Base-by-base conservation (phyloP, 2,329 filamentous ascomycete genomes). In the Botrytis fabae region DNA sequence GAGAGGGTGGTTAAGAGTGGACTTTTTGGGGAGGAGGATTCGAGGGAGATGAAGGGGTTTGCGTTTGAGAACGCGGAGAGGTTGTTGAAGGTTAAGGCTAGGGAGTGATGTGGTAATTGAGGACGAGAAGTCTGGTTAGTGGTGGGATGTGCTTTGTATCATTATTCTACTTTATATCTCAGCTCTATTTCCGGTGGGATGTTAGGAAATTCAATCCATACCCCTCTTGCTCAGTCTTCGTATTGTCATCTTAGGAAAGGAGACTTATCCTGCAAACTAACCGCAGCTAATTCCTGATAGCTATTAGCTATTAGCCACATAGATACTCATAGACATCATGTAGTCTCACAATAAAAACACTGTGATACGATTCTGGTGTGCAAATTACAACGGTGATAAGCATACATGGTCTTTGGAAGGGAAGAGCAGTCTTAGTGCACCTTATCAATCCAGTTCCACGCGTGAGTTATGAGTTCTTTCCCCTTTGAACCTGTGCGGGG, bases 31-130 rank as follows among this genome's bases (percentile, higher is more conserved):
- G 79, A 81, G 44, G 83, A 86, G 68, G 20, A 44, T 44, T 84
- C 78, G 0, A 79, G 81, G 40, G 83, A 87, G 71, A 82, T 87
- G 76, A 84, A 86, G 63, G 81, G 79, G 60, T 85, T 89, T 76
- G 84, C 82, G 0, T 85, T 84, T 79, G 81, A 80, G 74, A 89
- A 89, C 80, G 86, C 86, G 6, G 84, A 86, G 77, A 82, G 79
- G 48, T 77, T 88, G 75, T 78, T 89, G 69, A 73, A 59, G 38
- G n/a, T 77, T n/a, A 75, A 76, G 48, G n/a, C 32, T 18, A 38
- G 0, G 51, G 42, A 70, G 1, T 10, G 16, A 40, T 35, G 25
- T n/a, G 28, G 18, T 28, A 2, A 18, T 66, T 68, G 4, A 22
- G 16, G 35, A 28, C 10, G 7, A 14, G 14, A 44, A 28, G 4